Conservation (phyloP, 2,329 filamentous ascomycete species). For the Calonectria pteridis region DNA sequence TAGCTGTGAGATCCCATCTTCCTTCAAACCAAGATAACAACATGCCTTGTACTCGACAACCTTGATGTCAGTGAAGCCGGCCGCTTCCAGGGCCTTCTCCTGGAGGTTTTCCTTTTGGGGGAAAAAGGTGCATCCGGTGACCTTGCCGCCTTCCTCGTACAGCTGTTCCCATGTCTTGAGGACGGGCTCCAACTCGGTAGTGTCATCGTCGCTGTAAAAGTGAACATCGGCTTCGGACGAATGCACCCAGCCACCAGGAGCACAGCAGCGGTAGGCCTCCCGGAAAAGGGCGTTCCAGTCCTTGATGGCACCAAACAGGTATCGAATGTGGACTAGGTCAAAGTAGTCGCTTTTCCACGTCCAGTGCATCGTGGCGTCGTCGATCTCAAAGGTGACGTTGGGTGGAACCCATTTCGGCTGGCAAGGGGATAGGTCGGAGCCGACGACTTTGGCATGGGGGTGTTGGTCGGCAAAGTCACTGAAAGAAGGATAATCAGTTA, state of each 20-base stretch:
- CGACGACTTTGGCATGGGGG: constrained; percentile 28
- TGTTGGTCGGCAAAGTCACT: constrained; percentile 38
- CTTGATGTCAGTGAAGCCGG: constrained; percentile 34
- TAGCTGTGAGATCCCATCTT: not conserved
- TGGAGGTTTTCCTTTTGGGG: constrained; percentile 25
- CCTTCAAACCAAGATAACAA: not conserved
- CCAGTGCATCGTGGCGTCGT: constrained; percentile 35
- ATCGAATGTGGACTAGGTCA: constrained; percentile 36
- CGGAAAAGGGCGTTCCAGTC: constrained; percentile 33
- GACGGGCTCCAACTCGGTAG: constrained; percentile 23
- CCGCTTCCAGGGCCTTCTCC: constrained; percentile 26
- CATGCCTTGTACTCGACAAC: constrained; percentile 36
- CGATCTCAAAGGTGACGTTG: constrained; percentile 37
- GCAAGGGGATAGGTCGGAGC: constrained; percentile 38
- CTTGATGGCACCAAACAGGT: constrained; percentile 35
- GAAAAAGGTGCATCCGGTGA: constrained; percentile 25
- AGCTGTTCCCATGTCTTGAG: constrained; percentile 23
- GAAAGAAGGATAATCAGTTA: not conserved
- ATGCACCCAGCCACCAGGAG: constrained; percentile 36
- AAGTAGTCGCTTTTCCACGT: constrained; percentile 32
- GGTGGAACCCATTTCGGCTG: constrained; percentile 39
- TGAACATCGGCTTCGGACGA: constrained; percentile 33
- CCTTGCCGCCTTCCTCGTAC: constrained; percentile 34
- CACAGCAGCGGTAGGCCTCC: constrained; percentile 37
- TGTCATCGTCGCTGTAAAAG: constrained; percentile 32